Conservation (phyloP, 768 basidiomycete species). For the Agrocybe praecox region DNA sequence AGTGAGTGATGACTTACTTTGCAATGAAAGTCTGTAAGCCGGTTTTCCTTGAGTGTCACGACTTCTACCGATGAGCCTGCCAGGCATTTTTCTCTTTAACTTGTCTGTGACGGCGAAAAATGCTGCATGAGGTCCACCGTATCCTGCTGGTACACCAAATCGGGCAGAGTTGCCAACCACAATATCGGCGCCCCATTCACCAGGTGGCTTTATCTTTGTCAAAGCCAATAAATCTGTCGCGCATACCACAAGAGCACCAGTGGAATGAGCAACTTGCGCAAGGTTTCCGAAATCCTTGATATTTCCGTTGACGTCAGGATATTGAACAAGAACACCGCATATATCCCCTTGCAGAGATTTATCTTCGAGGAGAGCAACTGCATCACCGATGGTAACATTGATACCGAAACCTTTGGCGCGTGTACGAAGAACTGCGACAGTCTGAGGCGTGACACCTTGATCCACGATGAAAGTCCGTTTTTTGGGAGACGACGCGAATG, state of each 20-base stretch:
- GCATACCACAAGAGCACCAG: constrained; percentile 81
- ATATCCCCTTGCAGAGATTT: constrained; percentile 59
- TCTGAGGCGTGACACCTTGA: constrained; percentile 82
- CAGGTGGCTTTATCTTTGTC: constrained; percentile 91
- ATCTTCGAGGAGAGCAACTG: constrained; percentile 49
- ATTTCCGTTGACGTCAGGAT: constrained; percentile 87
- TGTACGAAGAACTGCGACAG: constrained; percentile 84
- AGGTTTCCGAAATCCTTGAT: constrained; percentile 75
- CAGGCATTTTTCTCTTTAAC: constrained; percentile 98
- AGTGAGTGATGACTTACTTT: constrained; percentile 64
- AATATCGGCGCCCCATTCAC: constrained; percentile 98
- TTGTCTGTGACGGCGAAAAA: constrained; percentile 95
- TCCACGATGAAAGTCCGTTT: constrained; percentile 88
- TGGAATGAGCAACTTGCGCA: constrained; percentile 66
- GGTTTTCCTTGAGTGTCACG: constrained; percentile 82
- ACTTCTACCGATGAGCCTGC: constrained; percentile 89
- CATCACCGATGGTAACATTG: constrained; percentile 72
- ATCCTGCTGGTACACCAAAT: constrained; percentile 97
- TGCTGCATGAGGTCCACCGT: constrained; percentile 95
- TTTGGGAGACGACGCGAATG: constrained; percentile 65
- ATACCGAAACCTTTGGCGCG: constrained; percentile 96
- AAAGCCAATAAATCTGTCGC: constrained; percentile 93
- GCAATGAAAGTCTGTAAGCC: constrained; percentile 91
- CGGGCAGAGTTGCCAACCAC: constrained; percentile 94
- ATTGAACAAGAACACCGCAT: constrained; percentile 91